A percentile compares a stretch with the other conserved stretches of the same genome.
Evolutionary conservation across 1,284 basidiomycete species (phyloP).

Genomic region (Microbotryum saponariae): DNA sequence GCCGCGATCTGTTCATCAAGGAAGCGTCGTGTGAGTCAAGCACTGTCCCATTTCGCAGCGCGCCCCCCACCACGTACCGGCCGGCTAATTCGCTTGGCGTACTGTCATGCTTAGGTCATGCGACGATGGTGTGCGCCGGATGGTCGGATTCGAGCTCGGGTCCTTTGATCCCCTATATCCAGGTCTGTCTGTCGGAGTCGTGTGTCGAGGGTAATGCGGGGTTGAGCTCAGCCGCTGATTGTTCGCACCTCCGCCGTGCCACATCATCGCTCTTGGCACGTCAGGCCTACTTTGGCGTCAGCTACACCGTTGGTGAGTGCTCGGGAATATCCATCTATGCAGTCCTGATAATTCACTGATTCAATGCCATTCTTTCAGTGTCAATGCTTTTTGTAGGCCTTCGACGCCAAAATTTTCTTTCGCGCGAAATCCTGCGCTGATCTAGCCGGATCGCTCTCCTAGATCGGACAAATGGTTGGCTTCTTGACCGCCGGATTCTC

Average conservation of each 20-base stretch:
- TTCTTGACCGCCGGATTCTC: conserved; percentile 8
- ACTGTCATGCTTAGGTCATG: background rate
- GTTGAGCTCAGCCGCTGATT: no score
- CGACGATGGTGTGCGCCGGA: conserved; percentile 11
- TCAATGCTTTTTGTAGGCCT: conserved; percentile 22
- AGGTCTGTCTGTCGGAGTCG: background rate
- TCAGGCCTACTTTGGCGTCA: conserved; percentile 12
- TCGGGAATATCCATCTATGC: background rate
- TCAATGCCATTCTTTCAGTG: background rate
- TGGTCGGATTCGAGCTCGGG: conserved; percentile 20
- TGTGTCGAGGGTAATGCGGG: background rate
- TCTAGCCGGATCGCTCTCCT: background rate
- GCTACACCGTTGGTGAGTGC: conserved; percentile 11
- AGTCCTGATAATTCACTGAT: background rate
- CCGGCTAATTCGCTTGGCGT: no score
- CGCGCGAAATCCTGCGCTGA: background rate
- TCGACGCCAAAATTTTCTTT: background rate
- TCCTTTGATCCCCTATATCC: conserved; percentile 27
- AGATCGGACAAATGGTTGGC: conserved; percentile 12
- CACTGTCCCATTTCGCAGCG: background rate
- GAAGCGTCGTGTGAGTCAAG: conserved; percentile 14
- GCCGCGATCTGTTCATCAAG: conserved; percentile 3
- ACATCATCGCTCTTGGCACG: background rate
- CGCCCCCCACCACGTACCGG: no score
- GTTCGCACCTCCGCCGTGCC: no score